Evolutionary conservation across 768 basidiomycete species (phyloP).

Genomic region (Tricholoma sp.): DNA sequence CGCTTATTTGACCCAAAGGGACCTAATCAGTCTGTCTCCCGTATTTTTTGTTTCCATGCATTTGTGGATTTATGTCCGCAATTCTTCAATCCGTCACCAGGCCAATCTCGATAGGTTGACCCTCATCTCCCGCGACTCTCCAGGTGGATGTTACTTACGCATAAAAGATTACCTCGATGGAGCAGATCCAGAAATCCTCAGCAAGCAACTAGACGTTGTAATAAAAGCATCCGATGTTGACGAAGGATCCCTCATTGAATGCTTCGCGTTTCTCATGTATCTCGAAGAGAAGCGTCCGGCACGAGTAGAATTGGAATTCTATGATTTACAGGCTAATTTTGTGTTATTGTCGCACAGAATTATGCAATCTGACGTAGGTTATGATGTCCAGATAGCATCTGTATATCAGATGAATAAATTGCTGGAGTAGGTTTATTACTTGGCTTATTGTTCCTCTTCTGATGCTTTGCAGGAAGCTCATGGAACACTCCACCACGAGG

Average conservation of each 20-base stretch:
- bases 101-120: not conserved
- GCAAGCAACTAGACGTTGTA: not conserved
- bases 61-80: not conserved
- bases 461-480: not conserved
- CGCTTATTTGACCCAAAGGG: not conserved
- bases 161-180: not conserved
- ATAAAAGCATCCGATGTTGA: not conserved
- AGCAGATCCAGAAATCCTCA: not conserved
- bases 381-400: not conserved
- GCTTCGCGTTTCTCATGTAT: not conserved
- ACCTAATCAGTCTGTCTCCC: not conserved
- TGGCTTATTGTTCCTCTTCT: not conserved
- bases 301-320: no score
- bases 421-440: not conserved
- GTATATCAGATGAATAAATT: not conserved
- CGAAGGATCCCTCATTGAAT: not conserved
- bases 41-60: not conserved
- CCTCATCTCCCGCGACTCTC: not conserved
- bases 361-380: not conserved
- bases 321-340: not conserved
- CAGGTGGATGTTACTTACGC: not conserved
- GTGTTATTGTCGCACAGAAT: not conserved
- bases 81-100: not conserved
- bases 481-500: not conserved
- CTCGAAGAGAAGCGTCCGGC: not conserved